Conservation (phyloP, 2,329 filamentous ascomycete genomes). For the Phoma sp. region DNA sequence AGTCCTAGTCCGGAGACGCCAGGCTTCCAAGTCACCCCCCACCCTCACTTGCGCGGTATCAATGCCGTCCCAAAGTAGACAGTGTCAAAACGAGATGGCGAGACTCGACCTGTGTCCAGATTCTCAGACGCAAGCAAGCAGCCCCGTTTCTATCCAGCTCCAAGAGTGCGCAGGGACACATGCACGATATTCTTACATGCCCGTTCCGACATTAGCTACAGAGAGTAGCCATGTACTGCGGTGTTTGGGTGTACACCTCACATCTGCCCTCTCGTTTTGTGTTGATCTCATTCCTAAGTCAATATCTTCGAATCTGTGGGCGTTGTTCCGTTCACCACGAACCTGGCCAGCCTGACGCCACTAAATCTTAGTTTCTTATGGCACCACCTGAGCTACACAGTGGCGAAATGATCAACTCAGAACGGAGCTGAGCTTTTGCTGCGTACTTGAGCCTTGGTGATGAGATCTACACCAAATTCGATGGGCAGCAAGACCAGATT, state of each 20-base stretch:
- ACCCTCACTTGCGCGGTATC: neutral
- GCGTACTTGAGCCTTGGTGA: neutral
- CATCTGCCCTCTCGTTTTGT: neutral
- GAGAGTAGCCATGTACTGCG: neutral
- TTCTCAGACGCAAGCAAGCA: neutral
- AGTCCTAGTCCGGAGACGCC: neutral
- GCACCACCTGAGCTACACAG: neutral
- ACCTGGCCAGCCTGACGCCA: constrained; percentile 8
- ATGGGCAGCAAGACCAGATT: neutral
- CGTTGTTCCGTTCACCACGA: constrained; percentile 8
- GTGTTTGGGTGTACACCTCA: neutral
- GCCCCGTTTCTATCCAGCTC: neutral
- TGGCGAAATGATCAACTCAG: neutral
- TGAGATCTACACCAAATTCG: neutral
- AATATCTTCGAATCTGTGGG: constrained; percentile 1
- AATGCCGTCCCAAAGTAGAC: neutral
- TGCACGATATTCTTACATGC: neutral
- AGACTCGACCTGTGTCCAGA: neutral
- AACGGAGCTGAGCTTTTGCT: neutral
- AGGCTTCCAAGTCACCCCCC: constrained; percentile 1
- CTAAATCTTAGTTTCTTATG: neutral
- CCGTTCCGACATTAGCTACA: neutral
- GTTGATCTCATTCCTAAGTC: neutral
- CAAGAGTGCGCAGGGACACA: neutral
- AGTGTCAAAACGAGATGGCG: neutral